These are phyloP conservation scores for Babesia divergens DNA, from an alignment of 169 alveolate species.

Conservation along the genomic window DNA sequence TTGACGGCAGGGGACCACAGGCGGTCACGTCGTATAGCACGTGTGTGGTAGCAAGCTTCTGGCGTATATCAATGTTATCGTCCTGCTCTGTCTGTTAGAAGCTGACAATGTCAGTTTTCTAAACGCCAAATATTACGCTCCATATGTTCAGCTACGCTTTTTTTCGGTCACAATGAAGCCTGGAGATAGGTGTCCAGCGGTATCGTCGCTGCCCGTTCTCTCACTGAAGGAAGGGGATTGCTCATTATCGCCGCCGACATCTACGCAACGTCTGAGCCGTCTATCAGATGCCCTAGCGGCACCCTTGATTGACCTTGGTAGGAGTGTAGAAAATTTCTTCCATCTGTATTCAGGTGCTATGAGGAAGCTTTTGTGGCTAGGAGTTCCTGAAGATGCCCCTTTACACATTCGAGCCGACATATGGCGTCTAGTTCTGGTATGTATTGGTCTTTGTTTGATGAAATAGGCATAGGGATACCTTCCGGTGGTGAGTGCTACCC, in stretches of 20 bases:
- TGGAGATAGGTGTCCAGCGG: conserved; percentile 1
- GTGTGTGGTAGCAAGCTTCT: too few species aligned
- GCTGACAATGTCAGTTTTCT: too few species aligned
- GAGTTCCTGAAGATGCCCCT: conserved; percentile 79
- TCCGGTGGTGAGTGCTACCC: conserved; percentile 73
- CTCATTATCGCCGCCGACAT: not conserved
- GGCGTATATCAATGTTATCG: too few species aligned
- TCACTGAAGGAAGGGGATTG: not conserved
- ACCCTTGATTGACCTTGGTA: conserved; percentile 38
- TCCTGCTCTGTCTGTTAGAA: too few species aligned
- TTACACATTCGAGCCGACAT: conserved; percentile 76
- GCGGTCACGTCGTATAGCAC: too few species aligned
- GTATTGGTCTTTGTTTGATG: too few species aligned
- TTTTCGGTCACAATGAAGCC: conserved; percentile 17
- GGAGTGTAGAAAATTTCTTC: not conserved
- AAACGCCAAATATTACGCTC: too few species aligned
- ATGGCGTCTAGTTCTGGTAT: conserved; percentile 79
- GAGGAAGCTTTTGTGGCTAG: conserved; percentile 76
- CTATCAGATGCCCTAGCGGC: conserved; percentile 35
- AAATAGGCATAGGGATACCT: conserved; percentile 72
- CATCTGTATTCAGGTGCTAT: conserved; percentile 9
- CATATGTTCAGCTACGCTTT: too few species aligned
- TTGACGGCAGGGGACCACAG: too few species aligned
- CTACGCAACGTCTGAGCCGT: conserved; percentile 42
- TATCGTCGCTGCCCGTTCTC: conserved; percentile 11